A percentile compares a stretch with the other conserved stretches of the same genome.
phyloP scores from a whole-genome alignment of 257 asterid species.

The Craterostigma plantagineum region DNA sequence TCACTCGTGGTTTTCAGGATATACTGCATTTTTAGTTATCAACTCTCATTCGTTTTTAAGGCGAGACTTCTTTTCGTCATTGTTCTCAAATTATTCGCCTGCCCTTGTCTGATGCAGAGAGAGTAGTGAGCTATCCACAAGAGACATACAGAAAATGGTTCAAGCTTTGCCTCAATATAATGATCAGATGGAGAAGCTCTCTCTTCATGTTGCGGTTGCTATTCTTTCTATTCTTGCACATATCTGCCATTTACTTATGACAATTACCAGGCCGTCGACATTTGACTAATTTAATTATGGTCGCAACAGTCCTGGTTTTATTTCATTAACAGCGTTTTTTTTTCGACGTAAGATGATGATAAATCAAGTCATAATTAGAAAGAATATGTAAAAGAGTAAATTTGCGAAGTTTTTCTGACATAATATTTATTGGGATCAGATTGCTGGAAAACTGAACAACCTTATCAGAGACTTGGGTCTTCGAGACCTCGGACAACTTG shows the following conservation, averaged over 20 bases:
- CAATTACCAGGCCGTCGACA: too few species aligned
- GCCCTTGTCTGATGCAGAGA: constrained; percentile 39
- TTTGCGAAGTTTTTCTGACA: constrained; percentile 3
- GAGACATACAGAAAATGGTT: constrained; percentile 96
- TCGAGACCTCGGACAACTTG: constrained; percentile 90
- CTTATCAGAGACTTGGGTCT: constrained; percentile 49
- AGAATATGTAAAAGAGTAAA: neutral
- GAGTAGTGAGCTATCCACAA: constrained; percentile 71
- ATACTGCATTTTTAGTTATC: neutral
- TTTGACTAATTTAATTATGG: too few species aligned
- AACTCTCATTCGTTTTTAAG: neutral
- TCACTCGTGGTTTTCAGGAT: neutral
- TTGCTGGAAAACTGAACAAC: constrained; percentile 73
- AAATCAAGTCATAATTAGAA: too few species aligned
- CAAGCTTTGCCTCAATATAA: constrained; percentile 91
- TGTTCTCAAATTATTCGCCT: neutral
- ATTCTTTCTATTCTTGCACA: constrained; percentile 9
- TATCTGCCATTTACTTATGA: neutral
- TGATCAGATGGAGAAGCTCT: constrained; percentile 87
- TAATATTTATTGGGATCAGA: constrained; percentile 23
- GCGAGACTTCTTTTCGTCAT: neutral
- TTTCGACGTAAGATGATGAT: too few species aligned
- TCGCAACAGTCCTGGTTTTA: too few species aligned
- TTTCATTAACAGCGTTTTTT: too few species aligned
- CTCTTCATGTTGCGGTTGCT: constrained; percentile 81